These are phyloP conservation scores for Acer negundo DNA, from an alignment of 345 rosid genomes.

Conservation along the genomic window DNA sequence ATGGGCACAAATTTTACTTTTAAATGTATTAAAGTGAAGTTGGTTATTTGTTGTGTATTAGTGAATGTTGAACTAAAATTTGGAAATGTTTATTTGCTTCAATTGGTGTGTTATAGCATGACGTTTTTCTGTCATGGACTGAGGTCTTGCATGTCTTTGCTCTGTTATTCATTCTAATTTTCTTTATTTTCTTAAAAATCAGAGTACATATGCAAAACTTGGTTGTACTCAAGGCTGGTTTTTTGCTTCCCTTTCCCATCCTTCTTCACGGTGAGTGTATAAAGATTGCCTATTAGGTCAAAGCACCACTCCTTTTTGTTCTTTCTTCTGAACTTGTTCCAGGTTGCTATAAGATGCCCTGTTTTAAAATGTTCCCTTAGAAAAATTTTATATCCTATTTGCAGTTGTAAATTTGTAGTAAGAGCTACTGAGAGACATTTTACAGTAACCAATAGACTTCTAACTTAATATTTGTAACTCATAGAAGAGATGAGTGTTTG, in stretches of 20 bases:
- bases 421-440: too few relatives aligned
- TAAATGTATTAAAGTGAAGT: too few relatives aligned
- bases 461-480: neutral
- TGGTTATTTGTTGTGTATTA: too few relatives aligned
- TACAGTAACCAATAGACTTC: neutral
- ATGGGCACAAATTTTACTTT: too few relatives aligned
- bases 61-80: too few relatives aligned
- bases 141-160: neutral
- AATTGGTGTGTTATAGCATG: neutral
- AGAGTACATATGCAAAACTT: constrained; percentile 88
- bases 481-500: neutral
- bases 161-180: constrained; percentile 1
- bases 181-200: constrained; percentile 12
- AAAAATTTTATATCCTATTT: too few relatives aligned
- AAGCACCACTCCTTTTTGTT: neutral
- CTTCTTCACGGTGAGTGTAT: constrained; percentile 60
- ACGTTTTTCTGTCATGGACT: neutral
- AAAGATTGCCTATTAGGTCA: neutral
- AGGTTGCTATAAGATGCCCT: neutral
- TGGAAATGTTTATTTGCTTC: neutral
- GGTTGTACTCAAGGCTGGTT: constrained; percentile 98
- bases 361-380: neutral
- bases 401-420: too few relatives aligned
- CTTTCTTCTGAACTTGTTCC: neutral
- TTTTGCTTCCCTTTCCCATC: constrained; percentile 70